Evolutionary conservation across 2,329 filamentous ascomycete genomes (phyloP).

Genomic region (Alternaria gaisen): DNA sequence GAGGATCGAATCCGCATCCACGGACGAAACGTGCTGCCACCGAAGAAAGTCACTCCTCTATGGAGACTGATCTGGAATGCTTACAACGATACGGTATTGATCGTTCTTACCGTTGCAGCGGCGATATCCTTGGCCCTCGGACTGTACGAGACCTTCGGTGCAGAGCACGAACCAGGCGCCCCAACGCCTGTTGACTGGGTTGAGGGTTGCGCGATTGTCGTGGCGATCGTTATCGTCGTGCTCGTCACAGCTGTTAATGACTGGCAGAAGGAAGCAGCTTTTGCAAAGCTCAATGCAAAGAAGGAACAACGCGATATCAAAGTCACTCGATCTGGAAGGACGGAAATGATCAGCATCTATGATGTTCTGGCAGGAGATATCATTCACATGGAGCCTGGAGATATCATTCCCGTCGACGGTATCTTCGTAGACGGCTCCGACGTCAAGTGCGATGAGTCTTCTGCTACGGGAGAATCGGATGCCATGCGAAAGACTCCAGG

Average conservation of each 20-base stretch:
- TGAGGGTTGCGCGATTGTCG: conserved; percentile 49
- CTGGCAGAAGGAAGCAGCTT: conserved; percentile 50
- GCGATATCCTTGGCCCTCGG: conserved; percentile 74
- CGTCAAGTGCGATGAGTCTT: conserved; percentile 76
- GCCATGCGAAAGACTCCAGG: conserved; percentile 71
- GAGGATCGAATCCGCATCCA: conserved; percentile 68
- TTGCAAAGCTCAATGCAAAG: conserved; percentile 46
- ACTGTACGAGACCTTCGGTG: conserved; percentile 70
- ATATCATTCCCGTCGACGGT: conserved; percentile 74
- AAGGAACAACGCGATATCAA: conserved; percentile 50
- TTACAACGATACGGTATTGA: conserved; percentile 78
- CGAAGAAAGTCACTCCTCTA: conserved; percentile 69
- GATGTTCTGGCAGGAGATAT: conserved; percentile 75
- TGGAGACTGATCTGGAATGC: conserved; percentile 71
- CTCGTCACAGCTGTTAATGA: conserved; percentile 50
- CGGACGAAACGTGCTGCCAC: conserved; percentile 68
- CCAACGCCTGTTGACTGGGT: conserved; percentile 55
- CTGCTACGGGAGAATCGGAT: conserved; percentile 76
- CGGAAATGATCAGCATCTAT: conserved; percentile 63
- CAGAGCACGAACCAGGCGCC: conserved; percentile 53
- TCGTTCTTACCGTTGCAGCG: conserved; percentile 73
- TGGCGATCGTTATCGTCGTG: conserved; percentile 51
- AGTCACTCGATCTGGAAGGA: conserved; percentile 70
- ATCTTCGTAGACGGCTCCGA: conserved; percentile 72
- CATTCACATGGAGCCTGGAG: conserved; percentile 73